phyloP scores from a whole-genome alignment of 768 basidiomycete species.

The Trametopsis cervina region DNA sequence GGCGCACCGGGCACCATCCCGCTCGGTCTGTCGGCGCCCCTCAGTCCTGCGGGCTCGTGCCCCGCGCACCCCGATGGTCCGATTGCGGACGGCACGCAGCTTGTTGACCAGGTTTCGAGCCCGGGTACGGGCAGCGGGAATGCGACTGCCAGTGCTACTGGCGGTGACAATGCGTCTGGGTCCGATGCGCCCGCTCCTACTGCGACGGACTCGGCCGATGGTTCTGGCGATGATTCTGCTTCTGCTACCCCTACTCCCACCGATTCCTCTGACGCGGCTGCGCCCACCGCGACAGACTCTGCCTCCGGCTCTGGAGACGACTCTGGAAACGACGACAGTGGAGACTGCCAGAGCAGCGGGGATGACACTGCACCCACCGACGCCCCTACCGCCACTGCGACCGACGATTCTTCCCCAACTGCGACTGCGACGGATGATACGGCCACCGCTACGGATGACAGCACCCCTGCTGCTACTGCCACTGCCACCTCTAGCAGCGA shows the following conservation, averaged over 20 bases:
- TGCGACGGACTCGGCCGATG: too few species aligned
- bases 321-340: slow-evolving; percentile 4
- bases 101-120: slow-evolving; percentile 17
- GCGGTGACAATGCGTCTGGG: slow-evolving; percentile 3
- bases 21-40: slow-evolving; percentile 33
- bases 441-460: not conserved
- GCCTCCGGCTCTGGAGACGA: not conserved
- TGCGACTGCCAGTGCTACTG: slow-evolving; percentile 7
- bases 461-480: slow-evolving; percentile 10
- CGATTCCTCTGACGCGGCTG: not conserved
- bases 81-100: slow-evolving; percentile 42
- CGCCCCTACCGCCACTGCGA: slow-evolving; percentile 11
- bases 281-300: not conserved
- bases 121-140: slow-evolving; percentile 13
- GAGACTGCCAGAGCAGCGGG: slow-evolving; percentile 8
- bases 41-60: slow-evolving; percentile 45
- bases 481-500: slow-evolving; percentile 9
- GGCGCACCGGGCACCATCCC: slow-evolving; percentile 48
- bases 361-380: not conserved
- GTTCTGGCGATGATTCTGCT: slow-evolving; percentile 16
- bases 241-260: slow-evolving; percentile 3
- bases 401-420: too few species aligned
- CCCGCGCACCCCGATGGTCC: slow-evolving; percentile 41
- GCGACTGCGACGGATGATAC: slow-evolving; percentile 5
- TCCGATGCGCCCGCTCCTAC: slow-evolving; percentile 3